Evolutionary conservation across 1,284 basidiomycete genomes (phyloP).

Genomic region (Naganishia cerealis): DNA sequence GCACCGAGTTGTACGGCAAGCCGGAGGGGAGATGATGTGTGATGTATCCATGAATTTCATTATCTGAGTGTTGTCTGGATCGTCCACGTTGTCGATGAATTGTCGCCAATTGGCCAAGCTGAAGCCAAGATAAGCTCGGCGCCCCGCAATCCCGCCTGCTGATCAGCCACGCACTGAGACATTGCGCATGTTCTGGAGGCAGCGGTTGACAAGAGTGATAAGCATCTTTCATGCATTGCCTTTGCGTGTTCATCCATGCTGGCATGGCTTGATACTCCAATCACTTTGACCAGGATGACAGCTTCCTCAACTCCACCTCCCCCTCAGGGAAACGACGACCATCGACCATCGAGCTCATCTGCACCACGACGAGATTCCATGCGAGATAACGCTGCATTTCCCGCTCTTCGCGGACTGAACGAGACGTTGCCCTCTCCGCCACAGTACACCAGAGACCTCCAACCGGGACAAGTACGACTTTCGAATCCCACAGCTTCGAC

Average conservation of each 20-base stretch:
- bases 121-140: no score
- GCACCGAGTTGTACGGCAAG: conserved; percentile 28
- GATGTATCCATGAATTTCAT: no score
- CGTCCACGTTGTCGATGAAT: neutral
- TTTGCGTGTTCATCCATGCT: neutral
- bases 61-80: neutral
- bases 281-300: neutral
- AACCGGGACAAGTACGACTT: conserved; percentile 12
- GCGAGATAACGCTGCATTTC: conserved; percentile 24
- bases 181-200: neutral
- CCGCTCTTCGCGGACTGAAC: conserved; percentile 2
- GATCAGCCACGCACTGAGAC: neutral
- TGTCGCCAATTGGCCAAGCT: neutral
- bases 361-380: conserved; percentile 14
- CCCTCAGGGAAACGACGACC: neutral
- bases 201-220: neutral
- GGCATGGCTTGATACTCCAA: no score
- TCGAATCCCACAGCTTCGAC: neutral
- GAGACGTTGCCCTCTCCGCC: conserved; percentile 22
- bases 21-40: neutral
- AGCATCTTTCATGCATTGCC: no score
- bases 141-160: neutral
- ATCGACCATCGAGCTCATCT: conserved; percentile 12
- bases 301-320: neutral
- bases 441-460: conserved; percentile 16